Conservation (phyloP, 306 rosid genomes). For the Rosa persica region DNA sequence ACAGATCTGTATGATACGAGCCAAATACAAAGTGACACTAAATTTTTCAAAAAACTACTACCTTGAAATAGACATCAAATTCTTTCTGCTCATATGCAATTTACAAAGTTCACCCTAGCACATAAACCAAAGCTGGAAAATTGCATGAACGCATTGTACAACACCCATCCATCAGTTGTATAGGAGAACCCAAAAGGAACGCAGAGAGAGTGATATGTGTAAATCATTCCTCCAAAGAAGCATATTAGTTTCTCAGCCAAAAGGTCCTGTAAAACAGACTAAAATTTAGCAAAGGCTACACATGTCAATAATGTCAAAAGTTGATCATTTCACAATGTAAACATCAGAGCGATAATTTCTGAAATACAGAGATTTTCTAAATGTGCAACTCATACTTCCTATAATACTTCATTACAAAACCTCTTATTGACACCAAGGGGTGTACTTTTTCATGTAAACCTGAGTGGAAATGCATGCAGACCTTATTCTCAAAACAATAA, state of each 20-base stretch:
- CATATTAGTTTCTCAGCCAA: not conserved
- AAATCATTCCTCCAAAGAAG: not conserved
- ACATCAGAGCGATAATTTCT: not conserved
- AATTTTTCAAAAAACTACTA: not conserved
- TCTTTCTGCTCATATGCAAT: not conserved
- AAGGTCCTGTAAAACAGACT: not conserved
- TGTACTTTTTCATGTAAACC: not conserved
- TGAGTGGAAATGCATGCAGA: not conserved
- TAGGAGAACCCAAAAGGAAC: not conserved
- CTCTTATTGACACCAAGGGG: not conserved
- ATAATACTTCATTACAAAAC: not conserved
- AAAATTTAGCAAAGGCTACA: not conserved
- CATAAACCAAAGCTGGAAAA: not conserved
- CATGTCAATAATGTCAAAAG: not conserved
- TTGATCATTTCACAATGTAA: not conserved
- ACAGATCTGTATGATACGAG: not conserved
- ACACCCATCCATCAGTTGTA: not conserved
- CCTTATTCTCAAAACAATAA: not conserved
- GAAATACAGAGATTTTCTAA: not conserved
- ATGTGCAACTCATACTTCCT: not conserved
- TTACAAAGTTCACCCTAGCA: not conserved
- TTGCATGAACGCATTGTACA: not conserved
- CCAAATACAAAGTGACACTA: not conserved
- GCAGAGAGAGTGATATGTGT: not conserved
- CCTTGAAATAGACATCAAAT: not conserved